Evolutionary conservation across 441 rosid species (phyloP), one percentile per base, ranked within the genome.

Genomic region (Rhodomyrtus psidioides): DNA sequence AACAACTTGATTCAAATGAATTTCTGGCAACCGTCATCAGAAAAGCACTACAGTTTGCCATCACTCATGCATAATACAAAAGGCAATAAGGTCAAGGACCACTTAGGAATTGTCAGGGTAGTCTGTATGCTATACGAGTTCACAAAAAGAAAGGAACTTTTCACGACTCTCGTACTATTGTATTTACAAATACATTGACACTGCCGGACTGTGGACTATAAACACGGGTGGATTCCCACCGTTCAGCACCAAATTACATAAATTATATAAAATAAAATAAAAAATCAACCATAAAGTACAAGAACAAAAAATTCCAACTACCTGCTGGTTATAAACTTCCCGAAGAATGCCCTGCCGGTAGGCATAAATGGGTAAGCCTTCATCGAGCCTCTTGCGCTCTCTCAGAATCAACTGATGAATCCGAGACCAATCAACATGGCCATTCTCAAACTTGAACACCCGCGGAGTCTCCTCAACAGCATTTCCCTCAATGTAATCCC

Each of bases 301-400:
- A 81, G 60, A 85, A 7, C 7, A 24, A 39, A 49, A 21, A 51
- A 53, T 46, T 42, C 55, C 27, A 27, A n/a, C 82, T 85, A 95
- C 98, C 96, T 94, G 95, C 54, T 88, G 84, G 8, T 84, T 84
- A 85, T 90, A 88, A 83, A 95, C 91, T 85, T 53, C 87, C 60
- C 56, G 84, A 85, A 95, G 91, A 87, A 95, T 92, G 51, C 86
- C 90, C 51, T 83, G 86, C 74, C 97, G 83, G 81, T 85, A 82
- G 30, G 92, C 89, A 60, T 94, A 95, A 81, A 95, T 94, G 21
- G 98, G 98, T 59, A 95, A 70, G 10, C 94, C 96, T 90, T 91
- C 95, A 42, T 92, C 92, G 24, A 95, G 89, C 90, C 98, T 93
- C 84, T 92, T 89, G 87, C 95, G 90, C 90, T 94, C 98, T 88